Base-by-base conservation (phyloP, 305 asterid genomes). In the Andrographis paniculata region DNA sequence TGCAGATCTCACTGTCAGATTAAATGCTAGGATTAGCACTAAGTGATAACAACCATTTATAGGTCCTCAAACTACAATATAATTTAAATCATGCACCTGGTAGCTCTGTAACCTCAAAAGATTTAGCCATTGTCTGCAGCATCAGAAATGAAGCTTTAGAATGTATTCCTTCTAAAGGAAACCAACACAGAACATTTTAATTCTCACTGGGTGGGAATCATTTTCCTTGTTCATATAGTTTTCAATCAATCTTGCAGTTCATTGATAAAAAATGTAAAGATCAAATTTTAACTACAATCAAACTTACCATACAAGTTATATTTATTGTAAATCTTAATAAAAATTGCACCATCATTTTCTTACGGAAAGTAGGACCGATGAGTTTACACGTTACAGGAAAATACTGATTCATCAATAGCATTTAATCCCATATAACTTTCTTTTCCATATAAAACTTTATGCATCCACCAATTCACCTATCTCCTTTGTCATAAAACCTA, bases 81-180 rank as follows among this genome's bases (percentile, higher is more conserved):
- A 41, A 52, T 57, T 61, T 42, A 60, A 53, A 37, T 37, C 3
- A 52, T 37, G 68, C 60, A 86, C 99, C 99, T 87, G 99, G 99
- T 48, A 83, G 71, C 51, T 91, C 99, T 23, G 95, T 80, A 55
- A 72, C 96, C 75, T 91, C 99, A 44, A 91, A 91, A n/a, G 99
- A 91, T 68, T 87, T 77, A 52, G 67, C 93, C 94, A 77, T 75
- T 49, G 76, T 79, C 99, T 91, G 94, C 83, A 83, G 62, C 57
- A 61, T 20, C 36, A 62, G 20, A 62, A 61, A 36, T 42, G 40
- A 64, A 50, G 42, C 48, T 20, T 74, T 30, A 61, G 64, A 52
- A 53, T 45, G 61, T 14, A 50, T 49, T 48, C 23, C 35, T 23
- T 21, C 23, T 30, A 42, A 47, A 56, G 30, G 27, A 48, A 45